Percentiles rank a stretch among this genome's conserved stretches.
These are phyloP conservation scores for Tricholoma bakamatsutake DNA, from an alignment of 768 basidiomycete genomes.

Conservation along the genomic window DNA sequence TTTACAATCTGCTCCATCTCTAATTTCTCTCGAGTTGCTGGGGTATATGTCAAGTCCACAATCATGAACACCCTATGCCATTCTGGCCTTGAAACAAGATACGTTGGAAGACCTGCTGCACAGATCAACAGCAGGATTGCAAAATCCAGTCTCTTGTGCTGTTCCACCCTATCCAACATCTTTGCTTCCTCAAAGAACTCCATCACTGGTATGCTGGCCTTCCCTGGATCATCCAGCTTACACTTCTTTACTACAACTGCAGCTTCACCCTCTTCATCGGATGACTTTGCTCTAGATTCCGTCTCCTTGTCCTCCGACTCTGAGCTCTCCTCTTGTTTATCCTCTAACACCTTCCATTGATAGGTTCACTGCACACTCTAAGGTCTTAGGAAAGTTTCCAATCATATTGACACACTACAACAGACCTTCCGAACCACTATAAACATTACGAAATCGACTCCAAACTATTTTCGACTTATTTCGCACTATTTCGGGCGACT, in stretches of 20 bases:
- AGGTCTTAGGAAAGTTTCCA: too few relatives aligned
- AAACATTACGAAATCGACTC: too few relatives aligned
- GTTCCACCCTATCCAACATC: background rate
- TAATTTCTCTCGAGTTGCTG: slow-evolving; percentile 5
- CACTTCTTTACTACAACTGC: background rate
- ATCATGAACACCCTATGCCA: slow-evolving; percentile 7
- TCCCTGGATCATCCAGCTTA: background rate
- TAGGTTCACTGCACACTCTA: too few relatives aligned
- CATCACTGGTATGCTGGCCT: background rate
- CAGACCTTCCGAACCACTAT: too few relatives aligned
- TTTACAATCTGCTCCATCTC: slow-evolving; percentile 13
- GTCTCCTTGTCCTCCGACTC: background rate
- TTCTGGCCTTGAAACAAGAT: slow-evolving; percentile 6
- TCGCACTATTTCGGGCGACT: too few relatives aligned
- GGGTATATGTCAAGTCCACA: slow-evolving; percentile 9
- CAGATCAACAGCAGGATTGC: slow-evolving; percentile 13
- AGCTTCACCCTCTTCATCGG: background rate
- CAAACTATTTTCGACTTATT: too few relatives aligned
- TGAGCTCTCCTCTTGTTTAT: background rate
- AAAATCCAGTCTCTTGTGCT: slow-evolving; percentile 7
- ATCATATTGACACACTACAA: too few relatives aligned
- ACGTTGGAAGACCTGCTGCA: slow-evolving; percentile 11
- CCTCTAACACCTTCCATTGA: background rate
- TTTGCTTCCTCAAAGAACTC: slow-evolving; percentile 4
- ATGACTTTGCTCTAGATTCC: background rate